phyloP scores from a whole-genome alignment of 169 alveolate genomes.

The Plasmodium cynomolgi region DNA sequence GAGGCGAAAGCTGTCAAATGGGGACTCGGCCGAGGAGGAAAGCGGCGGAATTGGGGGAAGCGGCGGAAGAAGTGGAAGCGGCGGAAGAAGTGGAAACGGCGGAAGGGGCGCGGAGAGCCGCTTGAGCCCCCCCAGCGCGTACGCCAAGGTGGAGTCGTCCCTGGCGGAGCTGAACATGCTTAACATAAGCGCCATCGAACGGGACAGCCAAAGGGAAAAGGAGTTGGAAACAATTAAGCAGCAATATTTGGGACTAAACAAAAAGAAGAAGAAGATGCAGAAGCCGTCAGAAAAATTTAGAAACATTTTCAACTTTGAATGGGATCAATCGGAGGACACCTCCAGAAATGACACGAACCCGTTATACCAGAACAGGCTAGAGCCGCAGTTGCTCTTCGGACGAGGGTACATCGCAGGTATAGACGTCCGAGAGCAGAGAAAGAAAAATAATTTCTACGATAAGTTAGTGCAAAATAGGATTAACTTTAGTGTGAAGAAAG shows the following conservation, averaged over 20 bases:
- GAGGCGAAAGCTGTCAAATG: neutral
- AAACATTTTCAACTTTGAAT: constrained; percentile 89
- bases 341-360: constrained; percentile 89
- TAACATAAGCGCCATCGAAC: constrained; percentile 27
- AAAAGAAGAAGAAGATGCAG: constrained; percentile 88
- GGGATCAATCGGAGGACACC: constrained; percentile 93
- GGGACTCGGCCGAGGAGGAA: neutral
- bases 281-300: constrained; percentile 95
- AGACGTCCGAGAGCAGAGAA: constrained; percentile 87
- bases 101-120: neutral
- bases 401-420: constrained; percentile 91
- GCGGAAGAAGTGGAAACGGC: constrained; percentile 34
- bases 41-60: neutral
- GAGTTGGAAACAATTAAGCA: constrained; percentile 90
- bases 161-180: constrained; percentile 78
- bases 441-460: constrained; percentile 86
- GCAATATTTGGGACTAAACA: constrained; percentile 90
- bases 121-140: neutral
- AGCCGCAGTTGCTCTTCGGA: constrained; percentile 93
- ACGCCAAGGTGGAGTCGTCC: constrained; percentile 35
- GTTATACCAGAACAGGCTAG: constrained; percentile 88
- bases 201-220: constrained; percentile 81
- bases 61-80: constrained; percentile 16
- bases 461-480: constrained; percentile 81
- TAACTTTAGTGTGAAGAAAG: constrained; percentile 21